phyloP scores from a whole-genome alignment of 495 filamentous ascomycete genomes.

The Elasticomyces elasticus region DNA sequence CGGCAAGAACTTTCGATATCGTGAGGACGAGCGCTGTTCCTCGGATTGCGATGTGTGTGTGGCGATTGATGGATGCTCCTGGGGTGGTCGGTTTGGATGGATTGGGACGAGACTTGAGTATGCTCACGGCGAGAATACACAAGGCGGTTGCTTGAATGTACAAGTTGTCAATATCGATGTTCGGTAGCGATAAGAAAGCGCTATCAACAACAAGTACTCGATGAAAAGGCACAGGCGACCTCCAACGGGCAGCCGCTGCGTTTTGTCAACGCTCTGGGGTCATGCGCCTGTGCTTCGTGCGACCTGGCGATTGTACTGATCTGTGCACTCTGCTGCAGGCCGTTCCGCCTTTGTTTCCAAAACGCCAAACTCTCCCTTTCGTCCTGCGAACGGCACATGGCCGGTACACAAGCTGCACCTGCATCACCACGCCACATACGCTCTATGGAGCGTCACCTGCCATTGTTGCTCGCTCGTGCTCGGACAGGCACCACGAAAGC shows the following conservation, averaged over 20 bases:
- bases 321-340: slow-evolving; percentile 7
- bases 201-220: slow-evolving; percentile 1
- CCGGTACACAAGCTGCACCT: slow-evolving; percentile 1
- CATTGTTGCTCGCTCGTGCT: slow-evolving; percentile 6
- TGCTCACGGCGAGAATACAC: not conserved
- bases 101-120: not conserved
- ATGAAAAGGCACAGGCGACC: not conserved
- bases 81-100: not conserved
- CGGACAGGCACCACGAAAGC: not conserved
- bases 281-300: not conserved
- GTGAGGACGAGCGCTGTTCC: too few species aligned
- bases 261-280: not conserved
- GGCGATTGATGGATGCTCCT: not conserved
- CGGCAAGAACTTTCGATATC: not conserved
- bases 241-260: not conserved
- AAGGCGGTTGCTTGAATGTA: not conserved
- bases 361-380: not conserved
- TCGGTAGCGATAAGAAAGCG: slow-evolving; percentile 1
- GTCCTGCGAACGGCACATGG: slow-evolving; percentile 15
- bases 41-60: too few species aligned
- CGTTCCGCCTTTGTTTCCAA: slow-evolving; percentile 7
- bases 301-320: slow-evolving; percentile 5
- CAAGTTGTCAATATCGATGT: not conserved
- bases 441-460: not conserved
- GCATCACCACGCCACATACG: not conserved